Evolutionary conservation across 2,329 filamentous ascomycete species (phyloP), one percentile per base, ranked within the genome.

Genomic region (Sporothrix brasiliensis): DNA sequence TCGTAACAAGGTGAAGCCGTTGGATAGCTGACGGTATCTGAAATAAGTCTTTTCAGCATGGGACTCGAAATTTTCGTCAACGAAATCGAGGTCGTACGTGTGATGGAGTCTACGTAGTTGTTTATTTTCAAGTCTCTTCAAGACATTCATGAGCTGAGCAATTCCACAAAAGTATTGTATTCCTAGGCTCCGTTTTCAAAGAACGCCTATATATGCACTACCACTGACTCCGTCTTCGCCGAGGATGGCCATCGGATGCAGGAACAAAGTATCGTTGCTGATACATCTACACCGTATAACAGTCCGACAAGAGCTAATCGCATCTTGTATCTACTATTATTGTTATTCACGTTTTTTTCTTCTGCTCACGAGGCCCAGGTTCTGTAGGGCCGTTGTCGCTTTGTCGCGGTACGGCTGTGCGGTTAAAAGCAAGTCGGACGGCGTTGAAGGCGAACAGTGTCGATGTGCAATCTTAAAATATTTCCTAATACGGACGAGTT

Each of bases 401-500:
- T 16, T 4, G 27, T n/a, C 52, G 21, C n/a, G 68, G 54, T 56
- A 65, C 75, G 76, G 75, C 73, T 75, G 75, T 70, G 73, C 77
- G 78, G 76, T 74, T 78, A 79, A 79, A 74, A 52, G 58, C 50
- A 67, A 53, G 34, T 34, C 16, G 44, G 24, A 19, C 16, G 39
- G 6, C 21, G 58, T 24, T 16, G 10, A 41, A 53, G 44, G 27
- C 44, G 11, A 66, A 67, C 47, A 67, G 9, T 19, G 41, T 41
- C 49, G 34, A 27, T 30, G 34, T 68, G 70, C 50, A 72, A 70
- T 72, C 50, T 72, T 65, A 70, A 77, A 24, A 81, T 49, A 82
- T 82, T 83, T 83, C 82, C 82, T 79, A 81, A 82, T 79, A 67
- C 72, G 76, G 79, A 76, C 74, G 75, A 75, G 75, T 73, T 81